Conservation (phyloP, 2,329 filamentous ascomycete genomes). For the Ceratocystis alfenasii region DNA sequence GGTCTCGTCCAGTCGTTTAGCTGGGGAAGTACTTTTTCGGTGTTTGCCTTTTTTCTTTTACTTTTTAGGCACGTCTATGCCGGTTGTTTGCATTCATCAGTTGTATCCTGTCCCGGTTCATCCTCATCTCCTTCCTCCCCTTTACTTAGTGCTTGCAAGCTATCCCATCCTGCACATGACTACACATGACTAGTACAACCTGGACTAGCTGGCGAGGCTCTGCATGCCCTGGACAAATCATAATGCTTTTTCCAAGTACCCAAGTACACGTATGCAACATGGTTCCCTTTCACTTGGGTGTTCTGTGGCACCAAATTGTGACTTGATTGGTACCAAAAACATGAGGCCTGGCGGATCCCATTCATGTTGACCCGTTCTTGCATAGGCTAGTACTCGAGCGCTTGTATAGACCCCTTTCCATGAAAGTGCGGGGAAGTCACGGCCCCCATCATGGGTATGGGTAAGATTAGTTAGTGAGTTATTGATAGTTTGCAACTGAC, state of each 20-base stretch:
- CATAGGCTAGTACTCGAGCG: conserved; percentile 5
- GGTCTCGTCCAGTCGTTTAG: not conserved
- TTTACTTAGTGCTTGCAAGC: too few species aligned
- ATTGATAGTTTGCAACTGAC: not conserved
- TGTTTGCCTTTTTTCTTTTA: not conserved
- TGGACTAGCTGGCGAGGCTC: not conserved
- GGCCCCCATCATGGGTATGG: not conserved
- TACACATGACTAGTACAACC: not conserved
- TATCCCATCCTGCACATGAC: too few species aligned
- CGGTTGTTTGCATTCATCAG: not conserved
- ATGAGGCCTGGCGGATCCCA: not conserved
- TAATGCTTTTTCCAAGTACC: not conserved
- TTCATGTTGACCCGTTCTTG: not conserved
- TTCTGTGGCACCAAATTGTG: not conserved
- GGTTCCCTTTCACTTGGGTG: not conserved
- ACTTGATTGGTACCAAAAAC: not conserved
- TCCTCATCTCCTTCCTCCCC: not conserved
- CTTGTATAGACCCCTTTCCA: not conserved
- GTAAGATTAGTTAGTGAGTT: not conserved
- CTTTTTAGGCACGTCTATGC: not conserved
- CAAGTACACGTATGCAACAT: conserved; percentile 1
- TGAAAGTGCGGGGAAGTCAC: conserved; percentile 4
- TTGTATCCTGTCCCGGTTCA: not conserved
- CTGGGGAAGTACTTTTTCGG: not conserved
- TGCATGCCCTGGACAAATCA: not conserved